A percentile compares a stretch with the other conserved stretches of the same genome.
Evolutionary conservation across 2,329 filamentous ascomycete species (phyloP).

Genomic region (Botrytis cinerea): DNA sequence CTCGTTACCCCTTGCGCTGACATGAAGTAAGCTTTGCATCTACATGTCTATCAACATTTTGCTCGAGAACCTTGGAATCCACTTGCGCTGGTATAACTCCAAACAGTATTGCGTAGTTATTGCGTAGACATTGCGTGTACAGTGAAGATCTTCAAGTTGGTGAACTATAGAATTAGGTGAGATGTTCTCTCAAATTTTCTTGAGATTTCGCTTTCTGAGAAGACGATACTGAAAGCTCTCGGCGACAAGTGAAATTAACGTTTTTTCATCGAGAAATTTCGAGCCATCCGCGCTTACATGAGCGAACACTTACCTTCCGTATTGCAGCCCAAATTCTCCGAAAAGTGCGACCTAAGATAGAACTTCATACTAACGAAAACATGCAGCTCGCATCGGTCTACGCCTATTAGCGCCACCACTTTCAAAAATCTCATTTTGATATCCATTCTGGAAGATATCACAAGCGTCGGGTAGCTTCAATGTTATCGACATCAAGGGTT

Average conservation of each 20-base stretch:
- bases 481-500: not conserved
- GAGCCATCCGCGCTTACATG: not conserved
- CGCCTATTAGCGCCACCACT: conserved; percentile 12
- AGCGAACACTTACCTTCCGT: not conserved
- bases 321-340: conserved; percentile 2
- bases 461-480: not conserved
- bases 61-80: not conserved
- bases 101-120: not conserved
- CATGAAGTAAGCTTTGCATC: not conserved
- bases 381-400: conserved; percentile 4
- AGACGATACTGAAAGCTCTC: not conserved
- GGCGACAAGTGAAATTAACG: not conserved
- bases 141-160: not conserved
- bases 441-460: not conserved
- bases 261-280: not conserved
- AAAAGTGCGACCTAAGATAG: not conserved
- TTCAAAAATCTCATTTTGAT: not conserved
- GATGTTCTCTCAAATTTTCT: not conserved
- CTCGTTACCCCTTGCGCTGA: not conserved
- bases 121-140: not conserved
- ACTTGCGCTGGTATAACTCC: not conserved
- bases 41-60: not conserved
- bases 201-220: not conserved
- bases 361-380: not conserved
- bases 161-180: not conserved